Conservation (phyloP, 805 yeast genomes). For the Suhomyces vadensis region DNA sequence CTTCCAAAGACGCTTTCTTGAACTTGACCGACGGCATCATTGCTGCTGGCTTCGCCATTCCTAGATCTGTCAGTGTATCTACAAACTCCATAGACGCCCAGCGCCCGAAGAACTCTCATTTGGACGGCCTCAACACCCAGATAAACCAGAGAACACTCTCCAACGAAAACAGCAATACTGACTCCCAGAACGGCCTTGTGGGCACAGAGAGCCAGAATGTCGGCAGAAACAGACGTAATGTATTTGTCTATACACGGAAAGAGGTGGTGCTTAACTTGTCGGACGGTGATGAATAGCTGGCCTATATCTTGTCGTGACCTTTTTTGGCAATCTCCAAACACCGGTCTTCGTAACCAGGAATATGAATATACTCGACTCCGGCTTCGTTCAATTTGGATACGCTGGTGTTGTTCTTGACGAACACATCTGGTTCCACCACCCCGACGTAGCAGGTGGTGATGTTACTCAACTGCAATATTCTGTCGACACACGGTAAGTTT, state of each 20-base stretch:
- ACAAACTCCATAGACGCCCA: constrained; percentile 14
- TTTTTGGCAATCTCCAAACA: constrained; percentile 68
- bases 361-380: constrained; percentile 71
- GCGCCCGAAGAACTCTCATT: constrained; percentile 12
- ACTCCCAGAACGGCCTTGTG: background rate
- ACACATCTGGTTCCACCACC: constrained; percentile 84
- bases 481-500: constrained; percentile 81
- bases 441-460: constrained; percentile 87
- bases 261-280: constrained; percentile 32
- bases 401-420: constrained; percentile 78
- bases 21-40: constrained; percentile 54
- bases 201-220: background rate
- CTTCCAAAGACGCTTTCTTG: constrained; percentile 40
- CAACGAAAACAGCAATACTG: background rate
- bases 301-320: constrained; percentile 54
- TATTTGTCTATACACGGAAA: constrained; percentile 40
- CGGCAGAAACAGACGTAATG: constrained; percentile 26
- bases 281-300: constrained; percentile 20
- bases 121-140: constrained; percentile 6
- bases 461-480: constrained; percentile 54
- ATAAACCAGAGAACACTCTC: background rate
- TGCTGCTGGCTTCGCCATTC: constrained; percentile 58
- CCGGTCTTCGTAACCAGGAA: constrained; percentile 79
- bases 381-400: constrained; percentile 49
- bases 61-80: constrained; percentile 47